phyloP scores from a whole-genome alignment of 2,329 filamentous ascomycete genomes.

The Elsinoe arachidis region DNA sequence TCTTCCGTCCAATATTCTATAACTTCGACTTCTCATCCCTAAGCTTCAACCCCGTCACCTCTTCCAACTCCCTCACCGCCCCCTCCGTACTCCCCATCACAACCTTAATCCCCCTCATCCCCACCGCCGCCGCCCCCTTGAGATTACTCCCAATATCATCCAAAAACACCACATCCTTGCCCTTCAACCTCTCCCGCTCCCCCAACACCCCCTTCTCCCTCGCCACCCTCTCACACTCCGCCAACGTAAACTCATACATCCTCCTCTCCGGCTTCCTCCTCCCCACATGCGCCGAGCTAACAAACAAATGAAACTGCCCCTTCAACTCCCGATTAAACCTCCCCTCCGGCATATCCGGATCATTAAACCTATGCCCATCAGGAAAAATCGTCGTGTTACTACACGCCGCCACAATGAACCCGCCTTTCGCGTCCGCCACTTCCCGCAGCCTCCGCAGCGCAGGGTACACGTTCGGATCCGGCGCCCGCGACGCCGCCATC shows the following conservation, averaged over 20 bases:
- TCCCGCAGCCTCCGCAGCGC: slow-evolving; percentile 60
- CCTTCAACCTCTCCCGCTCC: slow-evolving; percentile 46
- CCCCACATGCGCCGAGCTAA: slow-evolving; percentile 78
- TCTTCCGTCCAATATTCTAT: background rate
- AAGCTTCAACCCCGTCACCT: slow-evolving; percentile 58
- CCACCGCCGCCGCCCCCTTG: slow-evolving; percentile 64
- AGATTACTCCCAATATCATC: slow-evolving; percentile 94
- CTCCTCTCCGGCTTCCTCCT: slow-evolving; percentile 76
- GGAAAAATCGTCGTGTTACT: slow-evolving; percentile 90
- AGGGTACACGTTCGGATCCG: slow-evolving; percentile 83
- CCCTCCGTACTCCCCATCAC: slow-evolving; percentile 66
- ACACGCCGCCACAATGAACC: slow-evolving; percentile 68
- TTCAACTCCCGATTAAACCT: slow-evolving; percentile 45
- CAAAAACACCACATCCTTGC: slow-evolving; percentile 71
- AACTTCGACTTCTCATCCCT: slow-evolving; percentile 28
- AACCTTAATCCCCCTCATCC: slow-evolving; percentile 80
- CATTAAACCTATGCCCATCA: slow-evolving; percentile 57
- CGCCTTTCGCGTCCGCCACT: slow-evolving; percentile 19
- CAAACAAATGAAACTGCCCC: slow-evolving; percentile 72
- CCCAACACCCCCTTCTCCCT: slow-evolving; percentile 40
- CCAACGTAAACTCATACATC: slow-evolving; percentile 69
- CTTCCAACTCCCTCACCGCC: slow-evolving; percentile 75
- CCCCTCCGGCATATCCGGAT: slow-evolving; percentile 34
- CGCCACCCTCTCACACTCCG: slow-evolving; percentile 56
- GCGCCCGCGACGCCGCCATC: slow-evolving; percentile 63